Percentiles rank a stretch among this genome's conserved stretches.
Evolutionary conservation across 2,329 filamentous ascomycete genomes (phyloP).

Genomic region (Fusarium luffae): DNA sequence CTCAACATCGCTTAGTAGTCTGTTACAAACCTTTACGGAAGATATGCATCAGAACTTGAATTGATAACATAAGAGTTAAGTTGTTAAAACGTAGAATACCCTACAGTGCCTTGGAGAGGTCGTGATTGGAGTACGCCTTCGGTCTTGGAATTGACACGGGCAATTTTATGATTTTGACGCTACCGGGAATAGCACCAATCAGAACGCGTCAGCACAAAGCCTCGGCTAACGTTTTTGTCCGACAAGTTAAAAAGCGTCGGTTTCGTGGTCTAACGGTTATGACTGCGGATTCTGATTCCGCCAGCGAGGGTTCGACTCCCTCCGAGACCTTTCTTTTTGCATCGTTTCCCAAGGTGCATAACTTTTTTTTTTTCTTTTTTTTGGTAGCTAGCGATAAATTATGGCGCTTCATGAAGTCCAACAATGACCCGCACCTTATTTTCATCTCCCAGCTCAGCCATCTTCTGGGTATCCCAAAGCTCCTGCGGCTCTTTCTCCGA

Average conservation of each 20-base stretch:
- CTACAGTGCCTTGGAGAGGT: no score
- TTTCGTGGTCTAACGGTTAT: background rate
- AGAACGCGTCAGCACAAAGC: accelerated
- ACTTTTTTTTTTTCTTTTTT: no score
- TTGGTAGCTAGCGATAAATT: accelerated
- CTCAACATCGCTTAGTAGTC: no score
- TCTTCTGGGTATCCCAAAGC: slow-evolving; percentile 12
- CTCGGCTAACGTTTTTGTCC: background rate
- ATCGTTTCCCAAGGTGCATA: accelerated
- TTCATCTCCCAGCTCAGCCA: slow-evolving; percentile 1
- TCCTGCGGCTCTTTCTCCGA: background rate
- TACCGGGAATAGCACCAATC: background rate
- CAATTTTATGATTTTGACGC: no score
- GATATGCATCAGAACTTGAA: no score
- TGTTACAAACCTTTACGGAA: no score
- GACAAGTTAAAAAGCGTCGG: background rate
- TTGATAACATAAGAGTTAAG: no score
- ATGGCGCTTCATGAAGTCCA: slow-evolving; percentile 14
- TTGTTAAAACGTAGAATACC: no score
- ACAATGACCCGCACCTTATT: slow-evolving; percentile 2
- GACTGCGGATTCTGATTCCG: background rate
- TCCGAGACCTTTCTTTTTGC: background rate
- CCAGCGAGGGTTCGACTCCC: background rate
- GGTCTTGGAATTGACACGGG: no score
- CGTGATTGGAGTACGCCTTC: no score